phyloP scores from a whole-genome alignment of 148 eudicot species.

The Cornus kousa region DNA sequence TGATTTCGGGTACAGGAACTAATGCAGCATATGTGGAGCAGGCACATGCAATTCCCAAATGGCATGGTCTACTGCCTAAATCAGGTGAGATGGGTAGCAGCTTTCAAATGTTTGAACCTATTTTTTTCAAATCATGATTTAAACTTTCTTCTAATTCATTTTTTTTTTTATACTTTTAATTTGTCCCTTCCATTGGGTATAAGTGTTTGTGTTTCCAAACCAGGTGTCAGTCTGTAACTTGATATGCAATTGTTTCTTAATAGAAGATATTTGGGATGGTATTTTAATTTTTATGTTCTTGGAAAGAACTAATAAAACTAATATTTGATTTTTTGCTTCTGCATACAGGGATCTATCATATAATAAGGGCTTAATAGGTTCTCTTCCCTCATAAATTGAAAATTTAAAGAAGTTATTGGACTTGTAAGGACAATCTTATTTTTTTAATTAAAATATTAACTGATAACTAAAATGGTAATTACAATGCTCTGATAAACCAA shows the following conservation, averaged over 20 bases:
- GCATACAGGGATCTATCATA: not conserved
- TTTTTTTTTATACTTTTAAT: not conserved
- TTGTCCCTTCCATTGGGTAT: not conserved
- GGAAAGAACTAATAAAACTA: no score
- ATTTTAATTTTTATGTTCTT: no score
- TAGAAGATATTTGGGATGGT: no score
- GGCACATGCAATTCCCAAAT: constrained; percentile 87
- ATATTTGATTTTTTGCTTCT: no score
- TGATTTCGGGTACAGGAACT: constrained; percentile 96
- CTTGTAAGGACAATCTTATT: not conserved
- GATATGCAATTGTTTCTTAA: no score
- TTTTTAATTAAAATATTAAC: no score
- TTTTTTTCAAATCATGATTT: not conserved
- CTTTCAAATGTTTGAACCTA: not conserved
- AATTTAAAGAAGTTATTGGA: no score
- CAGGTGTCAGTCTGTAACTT: not conserved
- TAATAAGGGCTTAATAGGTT: not conserved
- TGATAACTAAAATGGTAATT: no score
- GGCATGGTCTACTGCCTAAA: constrained; percentile 78
- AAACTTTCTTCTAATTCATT: not conserved
- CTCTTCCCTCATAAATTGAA: not conserved
- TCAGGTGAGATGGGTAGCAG: constrained; percentile 81
- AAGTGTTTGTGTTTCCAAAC: not conserved
- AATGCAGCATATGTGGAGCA: constrained; percentile 98
- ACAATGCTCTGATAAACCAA: no score